Evolutionary conservation across 2,329 filamentous ascomycete species (phyloP).

Genomic region (Colletotrichum sp.): DNA sequence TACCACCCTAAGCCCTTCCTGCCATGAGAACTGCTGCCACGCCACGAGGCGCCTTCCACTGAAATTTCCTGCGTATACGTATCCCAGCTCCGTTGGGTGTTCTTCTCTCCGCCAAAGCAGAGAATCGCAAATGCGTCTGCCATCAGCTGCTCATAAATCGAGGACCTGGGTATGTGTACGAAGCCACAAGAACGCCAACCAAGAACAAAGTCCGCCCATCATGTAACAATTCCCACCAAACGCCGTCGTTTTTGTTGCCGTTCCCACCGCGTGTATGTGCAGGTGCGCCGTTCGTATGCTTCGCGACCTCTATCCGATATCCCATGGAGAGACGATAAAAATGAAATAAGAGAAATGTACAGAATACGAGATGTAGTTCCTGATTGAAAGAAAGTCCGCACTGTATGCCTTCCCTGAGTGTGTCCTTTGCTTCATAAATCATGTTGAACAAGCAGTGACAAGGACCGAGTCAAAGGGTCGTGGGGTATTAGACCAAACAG

Average conservation of each 20-base stretch:
- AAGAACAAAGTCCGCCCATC: neutral
- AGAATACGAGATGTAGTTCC: neutral
- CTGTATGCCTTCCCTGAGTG: neutral
- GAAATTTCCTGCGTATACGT: neutral
- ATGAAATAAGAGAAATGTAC: neutral
- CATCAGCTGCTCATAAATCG: constrained; percentile 9
- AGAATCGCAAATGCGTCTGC: constrained; percentile 13
- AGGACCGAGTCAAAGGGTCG: neutral
- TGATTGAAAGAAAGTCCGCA: neutral
- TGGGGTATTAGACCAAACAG: neutral
- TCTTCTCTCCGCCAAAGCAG: neutral
- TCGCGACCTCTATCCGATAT: constrained; percentile 14
- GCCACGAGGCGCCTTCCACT: neutral
- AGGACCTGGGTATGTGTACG: constrained; percentile 19
- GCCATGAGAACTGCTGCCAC: neutral
- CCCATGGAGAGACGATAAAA: neutral
- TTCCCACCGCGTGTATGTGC: constrained; percentile 13
- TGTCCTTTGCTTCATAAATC: neutral
- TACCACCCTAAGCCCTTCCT: neutral
- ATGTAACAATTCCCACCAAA: neutral
- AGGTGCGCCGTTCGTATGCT: constrained; percentile 21
- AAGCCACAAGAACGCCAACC: constrained; percentile 8
- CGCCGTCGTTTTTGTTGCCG: constrained; percentile 13
- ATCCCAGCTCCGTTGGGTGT: neutral
- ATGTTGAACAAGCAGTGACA: neutral